phyloP scores from a whole-genome alignment of 2,329 filamentous ascomycete species.

The Ilyonectria destructans region DNA sequence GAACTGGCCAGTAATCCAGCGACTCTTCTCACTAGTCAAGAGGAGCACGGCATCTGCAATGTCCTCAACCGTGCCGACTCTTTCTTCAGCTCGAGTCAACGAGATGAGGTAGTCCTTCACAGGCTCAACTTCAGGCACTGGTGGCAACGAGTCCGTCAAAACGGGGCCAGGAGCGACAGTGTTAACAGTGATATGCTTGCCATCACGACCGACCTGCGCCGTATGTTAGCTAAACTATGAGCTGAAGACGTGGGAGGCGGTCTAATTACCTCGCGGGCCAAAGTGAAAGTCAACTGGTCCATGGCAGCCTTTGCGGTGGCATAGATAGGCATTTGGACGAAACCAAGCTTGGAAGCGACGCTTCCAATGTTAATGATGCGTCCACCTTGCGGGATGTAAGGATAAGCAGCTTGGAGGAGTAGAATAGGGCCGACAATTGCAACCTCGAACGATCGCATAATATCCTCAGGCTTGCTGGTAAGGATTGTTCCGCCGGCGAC shows the following conservation, averaged over 20 bases:
- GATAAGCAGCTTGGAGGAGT: slow-evolving; percentile 52
- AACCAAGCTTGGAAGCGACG: slow-evolving; percentile 37
- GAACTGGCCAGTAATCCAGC: slow-evolving; percentile 41
- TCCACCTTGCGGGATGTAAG: slow-evolving; percentile 51
- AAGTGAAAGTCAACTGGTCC: slow-evolving; percentile 51
- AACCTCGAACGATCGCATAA: slow-evolving; percentile 50
- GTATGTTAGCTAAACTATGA: neutral
- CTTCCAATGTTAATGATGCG: slow-evolving; percentile 44
- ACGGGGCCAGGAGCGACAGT: slow-evolving; percentile 57
- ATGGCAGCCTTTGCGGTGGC: slow-evolving; percentile 52
- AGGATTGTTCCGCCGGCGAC: slow-evolving; percentile 31
- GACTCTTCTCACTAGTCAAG: slow-evolving; percentile 36
- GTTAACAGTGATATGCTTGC: slow-evolving; percentile 54
- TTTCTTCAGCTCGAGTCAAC: slow-evolving; percentile 50
- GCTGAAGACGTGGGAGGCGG: fast-evolving
- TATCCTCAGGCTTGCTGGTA: slow-evolving; percentile 44
- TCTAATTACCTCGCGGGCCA: slow-evolving; percentile 50
- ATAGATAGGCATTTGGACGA: slow-evolving; percentile 31
- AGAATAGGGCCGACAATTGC: slow-evolving; percentile 54
- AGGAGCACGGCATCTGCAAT: slow-evolving; percentile 31
- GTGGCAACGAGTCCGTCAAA: slow-evolving; percentile 50
- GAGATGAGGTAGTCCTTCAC: slow-evolving; percentile 39
- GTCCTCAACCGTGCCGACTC: slow-evolving; percentile 24
- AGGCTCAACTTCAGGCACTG: slow-evolving; percentile 16
- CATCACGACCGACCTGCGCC: slow-evolving; percentile 31